A percentile compares a stretch with the other conserved stretches of the same genome.
Conservation (phyloP, 768 basidiomycete genomes). For the Lentinula detonsa region DNA sequence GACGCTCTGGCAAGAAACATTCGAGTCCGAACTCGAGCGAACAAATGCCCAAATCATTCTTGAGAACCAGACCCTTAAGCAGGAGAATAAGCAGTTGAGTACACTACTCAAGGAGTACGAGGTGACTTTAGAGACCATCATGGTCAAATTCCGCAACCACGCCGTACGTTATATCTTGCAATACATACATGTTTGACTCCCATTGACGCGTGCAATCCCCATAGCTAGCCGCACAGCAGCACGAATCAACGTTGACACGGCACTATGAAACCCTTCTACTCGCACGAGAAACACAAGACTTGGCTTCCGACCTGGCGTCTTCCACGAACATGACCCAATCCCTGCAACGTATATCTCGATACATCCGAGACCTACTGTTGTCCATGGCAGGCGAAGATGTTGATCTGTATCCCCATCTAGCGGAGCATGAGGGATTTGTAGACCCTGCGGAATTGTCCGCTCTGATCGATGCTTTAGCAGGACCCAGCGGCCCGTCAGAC, state of each 20-base stretch:
- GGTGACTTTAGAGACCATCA: constrained; percentile 89
- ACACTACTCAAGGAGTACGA: constrained; percentile 92
- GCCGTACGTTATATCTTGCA: constrained; percentile 51
- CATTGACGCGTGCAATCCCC: constrained; percentile 8
- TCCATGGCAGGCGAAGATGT: constrained; percentile 60
- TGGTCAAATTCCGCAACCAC: constrained; percentile 92
- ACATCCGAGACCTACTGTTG: constrained; percentile 67
- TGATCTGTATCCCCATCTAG: constrained; percentile 36
- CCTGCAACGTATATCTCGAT: constrained; percentile 64
- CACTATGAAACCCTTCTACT: constrained; percentile 86
- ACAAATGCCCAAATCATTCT: constrained; percentile 85
- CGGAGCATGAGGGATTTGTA: constrained; percentile 38
- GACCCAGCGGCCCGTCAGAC: background rate
- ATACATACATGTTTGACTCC: background rate
- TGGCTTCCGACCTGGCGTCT: constrained; percentile 49
- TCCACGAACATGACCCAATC: constrained; percentile 58
- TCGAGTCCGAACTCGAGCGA: constrained; percentile 90
- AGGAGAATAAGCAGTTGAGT: constrained; percentile 95
- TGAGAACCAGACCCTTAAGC: constrained; percentile 87
- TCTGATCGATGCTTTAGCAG: constrained; percentile 34
- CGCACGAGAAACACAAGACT: constrained; percentile 51
- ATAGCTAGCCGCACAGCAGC: constrained; percentile 87
- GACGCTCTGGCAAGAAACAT: constrained; percentile 64
- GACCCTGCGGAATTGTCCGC: constrained; percentile 34
- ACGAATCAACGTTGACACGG: constrained; percentile 78